Evolutionary conservation across 805 yeast genomes (phyloP), one percentile per base, ranked within the genome.

Genomic region (Candida vartiovaarae): DNA sequence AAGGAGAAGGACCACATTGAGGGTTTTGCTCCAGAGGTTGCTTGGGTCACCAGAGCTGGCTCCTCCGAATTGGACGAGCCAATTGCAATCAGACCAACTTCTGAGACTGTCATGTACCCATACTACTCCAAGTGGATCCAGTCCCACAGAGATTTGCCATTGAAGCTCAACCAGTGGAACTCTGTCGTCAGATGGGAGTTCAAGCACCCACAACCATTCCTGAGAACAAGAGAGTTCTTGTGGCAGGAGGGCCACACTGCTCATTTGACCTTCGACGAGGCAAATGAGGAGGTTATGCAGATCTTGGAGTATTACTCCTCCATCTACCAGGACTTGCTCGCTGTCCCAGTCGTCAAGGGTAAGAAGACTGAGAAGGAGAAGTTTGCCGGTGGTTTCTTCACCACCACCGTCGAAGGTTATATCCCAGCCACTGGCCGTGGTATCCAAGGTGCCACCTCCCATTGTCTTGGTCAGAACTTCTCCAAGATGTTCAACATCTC

Each of bases 201-300:
- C 73, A 93, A 93, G 75, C 98, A 93, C 68, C 99, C 99, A 46
- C 99, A 93, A 72, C 99, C 99, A 40, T 93, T 93, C 69, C 72
- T 93, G 63, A 85, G 99, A 78, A 95, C 99, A 10, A 84, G 99
- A 72, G 99, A 93, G 71, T 93, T 93, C 71, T 75, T 93, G 67
- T 93, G 99, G 99, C 99, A 93, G 72, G 99, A 93, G 72, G 99
- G 99, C 57, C 99, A 93, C 73, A 93, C 99, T 40, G 99, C 96
- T 43, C 96, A 87, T 66, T 76, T 95, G 61, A 84, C 95, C 44
- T 67, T 72, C 52, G 86, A 80, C 49, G 93, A 78, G 48, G 96
- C 99, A 30, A 74, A 76, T 48, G 71, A 71, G 46, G 98, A 93
- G 71, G 98, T 91, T 30, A 62, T 76, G 56, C 82, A 82, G 65